phyloP scores from a whole-genome alignment of 2,329 filamentous ascomycete species.

The Alternaria viburni region DNA sequence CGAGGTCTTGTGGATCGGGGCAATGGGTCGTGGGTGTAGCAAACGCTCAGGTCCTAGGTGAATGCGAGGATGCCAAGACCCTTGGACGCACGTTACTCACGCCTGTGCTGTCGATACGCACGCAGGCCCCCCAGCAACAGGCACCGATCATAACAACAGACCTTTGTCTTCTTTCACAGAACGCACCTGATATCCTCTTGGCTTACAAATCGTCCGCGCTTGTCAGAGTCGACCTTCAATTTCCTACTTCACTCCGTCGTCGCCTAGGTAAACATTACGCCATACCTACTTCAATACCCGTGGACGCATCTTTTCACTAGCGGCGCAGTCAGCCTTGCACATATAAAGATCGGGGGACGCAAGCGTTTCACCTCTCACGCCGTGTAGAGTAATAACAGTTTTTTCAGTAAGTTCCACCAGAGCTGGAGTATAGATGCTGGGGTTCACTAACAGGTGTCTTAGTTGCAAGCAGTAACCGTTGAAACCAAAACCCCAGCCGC shows the following conservation, averaged over 20 bases:
- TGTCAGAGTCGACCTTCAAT: background rate
- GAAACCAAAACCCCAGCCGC: background rate
- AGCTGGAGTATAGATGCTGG: background rate
- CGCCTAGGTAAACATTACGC: background rate
- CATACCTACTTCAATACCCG: background rate
- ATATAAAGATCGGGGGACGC: background rate
- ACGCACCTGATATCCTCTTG: background rate
- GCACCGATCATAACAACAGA: background rate
- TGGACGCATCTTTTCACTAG: no score
- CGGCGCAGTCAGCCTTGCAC: background rate
- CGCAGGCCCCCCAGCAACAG: background rate
- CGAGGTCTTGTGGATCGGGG: background rate
- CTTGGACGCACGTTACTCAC: background rate
- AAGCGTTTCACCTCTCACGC: background rate
- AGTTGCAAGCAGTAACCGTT: background rate
- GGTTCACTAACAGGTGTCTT: background rate
- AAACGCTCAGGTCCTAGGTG: background rate
- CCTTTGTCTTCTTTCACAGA: background rate
- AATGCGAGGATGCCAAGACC: background rate
- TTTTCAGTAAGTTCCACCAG: background rate
- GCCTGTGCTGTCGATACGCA: background rate
- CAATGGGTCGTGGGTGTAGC: background rate
- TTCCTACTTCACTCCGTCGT: slow-evolving; percentile 2
- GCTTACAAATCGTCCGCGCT: background rate
- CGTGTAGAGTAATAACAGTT: background rate